Base-by-base conservation (phyloP, 495 filamentous ascomycete genomes). In the Aspergillus heteromorphus region DNA sequence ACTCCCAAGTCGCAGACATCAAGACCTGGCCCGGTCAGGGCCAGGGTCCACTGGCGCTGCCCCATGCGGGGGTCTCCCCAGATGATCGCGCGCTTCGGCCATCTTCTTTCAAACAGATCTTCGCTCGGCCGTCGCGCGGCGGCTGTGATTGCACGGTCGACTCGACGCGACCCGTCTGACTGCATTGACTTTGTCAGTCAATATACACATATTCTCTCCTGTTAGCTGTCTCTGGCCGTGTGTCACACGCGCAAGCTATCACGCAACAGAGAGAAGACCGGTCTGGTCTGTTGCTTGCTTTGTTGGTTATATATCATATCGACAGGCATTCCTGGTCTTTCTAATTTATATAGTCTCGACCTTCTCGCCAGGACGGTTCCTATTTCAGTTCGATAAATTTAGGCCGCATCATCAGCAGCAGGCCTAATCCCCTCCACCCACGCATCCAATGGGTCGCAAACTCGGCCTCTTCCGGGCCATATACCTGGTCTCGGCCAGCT, bases 401-500 rank as follows among this genome's bases (percentile, higher is more conserved):
- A n/a, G n/a, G n/a, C n/a, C n/a, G n/a, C n/a, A n/a, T n/a, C n/a
- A n/a, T n/a, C n/a, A n/a, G n/a, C n/a, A n/a, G n/a, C n/a, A n/a
- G n/a, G n/a, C n/a, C n/a, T n/a, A n/a, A n/a, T n/a, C n/a, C n/a
- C n/a, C n/a, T n/a, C n/a, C n/a, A n/a, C n/a, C n/a, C n/a, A n/a
- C n/a, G n/a, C n/a, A n/a, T n/a, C n/a, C n/a, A n/a, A 71, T 73
- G 66, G 67, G 67, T 47, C 61, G 59, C 36, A 68, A 55, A 42
- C 62, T 73, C 8, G 68, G 70, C 25, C 58, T 68, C 34, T 49
- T 71, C 21, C 56, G 70, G 20, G 68, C 68, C 42, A 55, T 60
- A 20, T 71, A 70, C 36, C 61, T 73, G 43, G 68, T 66, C 17
- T 71, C 62, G 1, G 68, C 64, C 47, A 70, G 70, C 58, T 71